Percentiles rank a stretch among this genome's conserved stretches.
Evolutionary conservation across 495 filamentous ascomycete species (phyloP).

Genomic region (Hyaloscypha bicolor): DNA sequence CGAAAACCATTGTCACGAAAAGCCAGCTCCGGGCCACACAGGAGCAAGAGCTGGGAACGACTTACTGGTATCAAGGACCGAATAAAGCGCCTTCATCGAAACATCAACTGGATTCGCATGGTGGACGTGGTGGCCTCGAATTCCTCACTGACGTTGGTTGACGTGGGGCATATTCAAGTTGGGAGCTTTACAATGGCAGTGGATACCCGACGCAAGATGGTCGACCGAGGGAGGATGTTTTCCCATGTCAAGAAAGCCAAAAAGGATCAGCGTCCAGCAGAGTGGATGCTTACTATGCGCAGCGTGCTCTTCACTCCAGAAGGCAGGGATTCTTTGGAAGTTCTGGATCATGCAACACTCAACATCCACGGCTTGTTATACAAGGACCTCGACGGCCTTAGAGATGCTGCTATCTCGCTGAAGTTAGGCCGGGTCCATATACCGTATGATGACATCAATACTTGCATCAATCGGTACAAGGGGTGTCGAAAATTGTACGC

Average conservation of each 20-base stretch:
- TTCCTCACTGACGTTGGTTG: conserved; percentile 69
- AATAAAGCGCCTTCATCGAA: conserved; percentile 82
- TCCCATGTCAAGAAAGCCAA: conserved; percentile 72
- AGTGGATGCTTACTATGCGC: conserved; percentile 87
- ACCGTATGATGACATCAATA: conserved; percentile 81
- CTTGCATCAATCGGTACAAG: conserved; percentile 55
- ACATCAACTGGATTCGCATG: conserved; percentile 85
- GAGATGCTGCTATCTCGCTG: conserved; percentile 85
- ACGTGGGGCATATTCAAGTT: conserved; percentile 82
- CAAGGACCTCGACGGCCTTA: conserved; percentile 80
- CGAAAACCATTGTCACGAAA: conserved; percentile 19
- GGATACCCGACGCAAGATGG: conserved; percentile 88
- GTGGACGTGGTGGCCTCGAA: conserved; percentile 88
- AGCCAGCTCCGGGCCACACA: conserved; percentile 25
- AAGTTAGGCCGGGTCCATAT: conserved; percentile 90
- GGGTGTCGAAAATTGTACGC: conserved; percentile 37
- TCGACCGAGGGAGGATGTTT: conserved; percentile 89
- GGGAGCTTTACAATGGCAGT: conserved; percentile 83
- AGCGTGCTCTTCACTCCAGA: conserved; percentile 87
- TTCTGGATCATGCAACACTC: conserved; percentile 84
- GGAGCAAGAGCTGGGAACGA: conserved; percentile 77
- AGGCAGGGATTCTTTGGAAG: conserved; percentile 81
- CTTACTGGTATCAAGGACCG: conserved; percentile 77
- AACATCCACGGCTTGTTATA: conserved; percentile 94
- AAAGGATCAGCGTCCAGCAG: conserved; percentile 76